Conservation (phyloP, 768 basidiomycete species). For the Suillus tomentosus region DNA sequence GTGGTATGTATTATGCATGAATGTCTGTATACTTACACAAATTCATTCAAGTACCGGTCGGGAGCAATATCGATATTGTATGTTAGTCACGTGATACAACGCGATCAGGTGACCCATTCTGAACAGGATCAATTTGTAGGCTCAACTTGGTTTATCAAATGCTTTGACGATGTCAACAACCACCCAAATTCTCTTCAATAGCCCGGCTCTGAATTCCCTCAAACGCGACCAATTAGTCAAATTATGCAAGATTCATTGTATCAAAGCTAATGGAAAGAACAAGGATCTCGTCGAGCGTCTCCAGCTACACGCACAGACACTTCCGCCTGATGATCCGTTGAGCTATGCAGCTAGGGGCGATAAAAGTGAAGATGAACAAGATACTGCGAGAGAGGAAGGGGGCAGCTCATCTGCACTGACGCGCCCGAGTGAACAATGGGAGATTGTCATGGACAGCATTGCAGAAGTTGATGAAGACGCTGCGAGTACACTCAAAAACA, state of each 20-base stretch:
- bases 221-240: conserved; percentile 85
- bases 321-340: conserved; percentile 57
- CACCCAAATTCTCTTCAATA: conserved; percentile 82
- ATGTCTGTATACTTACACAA: neutral
- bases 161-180: conserved; percentile 58
- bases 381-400: conserved; percentile 25
- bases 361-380: conserved; percentile 34
- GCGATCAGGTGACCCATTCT: conserved; percentile 13
- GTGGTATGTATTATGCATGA: neutral
- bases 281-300: conserved; percentile 69
- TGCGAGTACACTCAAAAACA: conserved; percentile 31
- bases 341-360: conserved; percentile 59
- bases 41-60: neutral
- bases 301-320: conserved; percentile 63
- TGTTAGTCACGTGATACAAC: conserved; percentile 3
- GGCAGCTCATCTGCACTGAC: conserved; percentile 32
- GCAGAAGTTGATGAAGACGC: conserved; percentile 60
- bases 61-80: neutral
- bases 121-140: neutral
- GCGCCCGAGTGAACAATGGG: conserved; percentile 81
- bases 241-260: conserved; percentile 79
- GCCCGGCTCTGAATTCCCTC: conserved; percentile 79
- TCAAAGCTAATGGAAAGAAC: conserved; percentile 84
- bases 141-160: neutral
- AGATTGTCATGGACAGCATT: conserved; percentile 83